Evolutionary conservation across 768 basidiomycete species (phyloP).

Genomic region (Neoboletus subvelutipes): DNA sequence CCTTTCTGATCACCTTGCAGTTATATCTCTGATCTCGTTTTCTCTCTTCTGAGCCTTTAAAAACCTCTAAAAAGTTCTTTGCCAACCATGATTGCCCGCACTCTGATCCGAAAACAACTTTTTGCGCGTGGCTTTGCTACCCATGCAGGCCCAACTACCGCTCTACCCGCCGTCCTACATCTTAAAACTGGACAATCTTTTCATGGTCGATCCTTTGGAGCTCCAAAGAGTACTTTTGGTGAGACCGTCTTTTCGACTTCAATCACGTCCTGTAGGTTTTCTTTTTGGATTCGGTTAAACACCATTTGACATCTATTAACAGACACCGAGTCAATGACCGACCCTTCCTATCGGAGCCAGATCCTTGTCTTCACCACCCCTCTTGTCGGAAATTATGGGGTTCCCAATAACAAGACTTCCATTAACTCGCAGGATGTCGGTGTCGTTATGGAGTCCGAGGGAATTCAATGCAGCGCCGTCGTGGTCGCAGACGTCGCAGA

Average conservation of each 20-base stretch:
- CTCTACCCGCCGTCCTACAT: conserved; percentile 81
- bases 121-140: conserved; percentile 66
- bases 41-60: conserved; percentile 57
- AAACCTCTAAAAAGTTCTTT: conserved; percentile 28
- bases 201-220: conserved; percentile 85
- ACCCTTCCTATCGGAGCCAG: conserved; percentile 97
- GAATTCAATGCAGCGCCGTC: conserved; percentile 89
- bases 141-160: conserved; percentile 47
- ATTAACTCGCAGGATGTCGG: conserved; percentile 77
- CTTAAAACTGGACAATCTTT: conserved; percentile 95
- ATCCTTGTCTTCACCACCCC: conserved; percentile 99
- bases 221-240: conserved; percentile 82
- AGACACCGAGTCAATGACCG: conserved; percentile 99
- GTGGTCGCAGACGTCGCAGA: conserved; percentile 95
- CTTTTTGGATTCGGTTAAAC: conserved; percentile 4
- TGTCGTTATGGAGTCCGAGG: conserved; percentile 83
- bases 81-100: conserved; percentile 55
- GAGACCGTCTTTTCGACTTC: conserved; percentile 99
- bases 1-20: conserved; percentile 41
- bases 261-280: conserved; percentile 86
- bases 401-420: conserved; percentile 77
- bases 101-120: conserved; percentile 47
- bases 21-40: conserved; percentile 90
- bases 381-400: conserved; percentile 98
- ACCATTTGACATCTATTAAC: conserved; percentile 11